Evolutionary conservation across 192 early-diverging fungal species (phyloP), one percentile per base, ranked within the genome.

Genomic region (Backusella circina): DNA sequence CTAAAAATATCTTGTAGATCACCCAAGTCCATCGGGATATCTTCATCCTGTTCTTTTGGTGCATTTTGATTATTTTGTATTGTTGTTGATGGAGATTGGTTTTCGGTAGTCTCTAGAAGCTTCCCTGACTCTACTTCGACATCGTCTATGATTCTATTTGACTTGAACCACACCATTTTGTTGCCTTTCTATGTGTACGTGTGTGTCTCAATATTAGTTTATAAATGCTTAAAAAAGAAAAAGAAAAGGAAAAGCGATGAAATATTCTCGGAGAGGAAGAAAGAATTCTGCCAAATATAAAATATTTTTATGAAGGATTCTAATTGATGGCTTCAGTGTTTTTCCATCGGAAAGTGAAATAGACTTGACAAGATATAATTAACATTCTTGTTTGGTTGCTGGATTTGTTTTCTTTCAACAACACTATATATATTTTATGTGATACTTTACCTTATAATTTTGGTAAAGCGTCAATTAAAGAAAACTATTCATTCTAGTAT

Each of bases 11-110:
- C 72, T 37, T 76, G 47, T 3, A 77, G 16, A 5, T 38, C 64
- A 1, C 67, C 75, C 26, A 80, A 33, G 31, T 76, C 75, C 75
- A 80, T 77, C 35, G 79, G 72, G 3, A 64, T 12, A 33, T 80
- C 75, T 26, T 73, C 64, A 36, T 80, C 61, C 70, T 77, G 79
- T 41, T 75, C 47, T 2, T 67, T 67, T 2, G 67, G 66, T 28
- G 50, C 54, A 69, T 68, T 16, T 61, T 65, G 8, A n/a, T 54
- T 54, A 23, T 54, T 8, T 16, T 18, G 39, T 41, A 4, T 41
- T 41, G 13, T 16, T 10, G 21, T 9, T 54, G 51, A n/a, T 1
- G 18, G 21, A 23, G 21, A 6, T 2, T 1, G 6, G 21, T 23
- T 54, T 26, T 54, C 51, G 21, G 51, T 23, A 8, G 21, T 9